Evolutionary conservation across 345 rosid genomes (phyloP), one percentile per base, ranked within the genome.

Genomic region (Euclidium syriacum): DNA sequence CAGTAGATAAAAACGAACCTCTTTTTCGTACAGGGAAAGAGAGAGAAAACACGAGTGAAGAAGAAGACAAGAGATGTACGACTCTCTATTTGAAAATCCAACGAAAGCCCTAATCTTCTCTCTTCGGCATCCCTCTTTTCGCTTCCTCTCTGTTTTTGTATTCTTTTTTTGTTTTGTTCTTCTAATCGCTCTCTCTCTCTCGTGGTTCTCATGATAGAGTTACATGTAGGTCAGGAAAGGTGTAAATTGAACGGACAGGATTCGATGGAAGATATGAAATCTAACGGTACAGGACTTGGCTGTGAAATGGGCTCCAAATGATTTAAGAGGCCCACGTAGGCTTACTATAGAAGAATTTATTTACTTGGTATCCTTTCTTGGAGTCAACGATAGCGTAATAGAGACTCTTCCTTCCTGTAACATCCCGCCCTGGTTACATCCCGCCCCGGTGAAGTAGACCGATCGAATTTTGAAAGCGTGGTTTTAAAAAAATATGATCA

Each of bases 41-140:
- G 24, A 58, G 43, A 58, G n/a, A n/a, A n/a, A 30, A 39, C 51
- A 39, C 42, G 27, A 38, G 40, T 46, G 49, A 15, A 49, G 39
- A 58, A 39, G 60, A 64, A 10, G 50, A 60, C 12, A 23, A n/a
- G 20, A 29, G 33, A 41, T 17, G 29, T n/a, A 40, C 24, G 11
- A 48, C 56, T 32, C 4, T 24, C 25, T 29, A 30, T 20, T n/a
- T 39, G 16, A 7, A 27, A 57, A 43, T 10, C 41, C 10, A 23
- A 52, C 17, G 15, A 49, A 56, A 69, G 57, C 74, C 74, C 74
- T 70, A 70, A 62, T 53, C 58, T 48, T 48, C 70, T 55, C 53
- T 67, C 16, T 57, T 67, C 56, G 39, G 4, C 60, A 52, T 52
- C 43, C 6, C 51, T 63, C 68, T 27, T 27, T 32, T 23, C 9